phyloP scores from a whole-genome alignment of 257 asterid genomes.

The Buddleja alternifolia region DNA sequence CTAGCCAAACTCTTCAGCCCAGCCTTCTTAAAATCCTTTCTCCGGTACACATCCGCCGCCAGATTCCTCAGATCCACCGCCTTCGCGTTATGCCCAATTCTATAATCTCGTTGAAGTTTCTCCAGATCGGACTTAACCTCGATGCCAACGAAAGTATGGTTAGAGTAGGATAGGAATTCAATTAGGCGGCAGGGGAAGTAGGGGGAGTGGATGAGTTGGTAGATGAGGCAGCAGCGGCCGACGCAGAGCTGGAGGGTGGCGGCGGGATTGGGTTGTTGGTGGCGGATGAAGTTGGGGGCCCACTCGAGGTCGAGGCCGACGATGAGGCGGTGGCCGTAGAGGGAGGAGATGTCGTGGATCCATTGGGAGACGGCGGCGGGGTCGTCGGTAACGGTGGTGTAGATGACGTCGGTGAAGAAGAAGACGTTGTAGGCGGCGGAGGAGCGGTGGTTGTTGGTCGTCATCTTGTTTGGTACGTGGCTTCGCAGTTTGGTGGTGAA shows the following conservation, averaged over 20 bases:
- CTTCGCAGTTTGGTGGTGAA: neutral
- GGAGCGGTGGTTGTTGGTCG: neutral
- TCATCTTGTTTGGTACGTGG: neutral
- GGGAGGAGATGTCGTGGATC: constrained; percentile 25
- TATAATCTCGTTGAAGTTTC: constrained; percentile 28
- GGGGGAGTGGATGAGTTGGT: constrained; percentile 34
- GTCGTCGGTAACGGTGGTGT: constrained; percentile 38
- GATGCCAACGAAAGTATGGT: constrained; percentile 38
- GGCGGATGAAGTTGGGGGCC: constrained; percentile 32
- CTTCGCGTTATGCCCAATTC: constrained; percentile 21
- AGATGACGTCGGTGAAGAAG: constrained; percentile 21
- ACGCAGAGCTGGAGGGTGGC: constrained; percentile 48
- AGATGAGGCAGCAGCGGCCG: constrained; percentile 39
- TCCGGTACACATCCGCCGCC: constrained; percentile 1
- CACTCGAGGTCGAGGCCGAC: constrained; percentile 54
- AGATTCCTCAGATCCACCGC: constrained; percentile 31
- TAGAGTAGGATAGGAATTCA: constrained; percentile 28
- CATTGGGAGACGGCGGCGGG: constrained; percentile 32
- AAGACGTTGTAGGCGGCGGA: constrained; percentile 11
- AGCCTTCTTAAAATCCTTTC: neutral
- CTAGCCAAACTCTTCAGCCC: constrained; percentile 31
- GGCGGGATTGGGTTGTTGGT: constrained; percentile 24
- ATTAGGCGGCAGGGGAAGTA: constrained; percentile 24
- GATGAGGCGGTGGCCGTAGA: constrained; percentile 33
- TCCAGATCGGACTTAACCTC: constrained; percentile 28